A percentile compares a stretch with the other conserved stretches of the same genome.
These are phyloP conservation scores for Verticillium isaacii DNA, from an alignment of 2,329 filamentous ascomycete species.

Conservation along the genomic window DNA sequence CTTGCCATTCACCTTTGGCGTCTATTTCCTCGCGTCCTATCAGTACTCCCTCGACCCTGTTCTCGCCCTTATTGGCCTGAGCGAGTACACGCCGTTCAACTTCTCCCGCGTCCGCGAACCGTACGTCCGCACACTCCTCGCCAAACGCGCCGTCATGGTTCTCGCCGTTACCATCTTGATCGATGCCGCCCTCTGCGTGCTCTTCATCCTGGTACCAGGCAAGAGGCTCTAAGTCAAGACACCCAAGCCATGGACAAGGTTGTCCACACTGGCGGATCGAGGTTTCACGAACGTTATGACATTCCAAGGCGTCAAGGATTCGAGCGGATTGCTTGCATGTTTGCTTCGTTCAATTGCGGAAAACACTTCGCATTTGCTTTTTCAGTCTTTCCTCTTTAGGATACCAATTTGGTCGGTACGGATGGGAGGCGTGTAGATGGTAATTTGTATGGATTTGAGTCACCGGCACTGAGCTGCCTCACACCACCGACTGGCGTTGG, in stretches of 20 bases:
- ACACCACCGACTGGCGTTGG: background rate
- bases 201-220: constrained; percentile 94
- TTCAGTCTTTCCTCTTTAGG: constrained; percentile 1
- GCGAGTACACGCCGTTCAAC: constrained; percentile 94
- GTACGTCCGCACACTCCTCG: constrained; percentile 81
- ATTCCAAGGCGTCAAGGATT: constrained; percentile 5
- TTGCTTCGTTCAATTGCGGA: constrained; percentile 7
- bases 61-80: constrained; percentile 81
- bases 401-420: background rate
- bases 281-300: constrained; percentile 11
- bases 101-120: constrained; percentile 86
- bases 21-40: constrained; percentile 85
- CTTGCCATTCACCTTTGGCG: constrained; percentile 83
- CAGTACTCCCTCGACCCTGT: constrained; percentile 94
- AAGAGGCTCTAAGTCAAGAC: constrained; percentile 58
- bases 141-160: constrained; percentile 78
- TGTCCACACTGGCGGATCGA: background rate
- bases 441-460: background rate
- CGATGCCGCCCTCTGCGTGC: constrained; percentile 74
- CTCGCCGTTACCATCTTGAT: constrained; percentile 70
- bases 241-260: background rate
- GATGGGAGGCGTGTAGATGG: background rate
- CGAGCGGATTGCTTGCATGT: constrained; percentile 8
- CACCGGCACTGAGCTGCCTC: background rate
- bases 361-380: background rate